These are phyloP conservation scores for Penicillium diatomitis DNA, from an alignment of 495 filamentous ascomycete genomes.

Conservation along the genomic window DNA sequence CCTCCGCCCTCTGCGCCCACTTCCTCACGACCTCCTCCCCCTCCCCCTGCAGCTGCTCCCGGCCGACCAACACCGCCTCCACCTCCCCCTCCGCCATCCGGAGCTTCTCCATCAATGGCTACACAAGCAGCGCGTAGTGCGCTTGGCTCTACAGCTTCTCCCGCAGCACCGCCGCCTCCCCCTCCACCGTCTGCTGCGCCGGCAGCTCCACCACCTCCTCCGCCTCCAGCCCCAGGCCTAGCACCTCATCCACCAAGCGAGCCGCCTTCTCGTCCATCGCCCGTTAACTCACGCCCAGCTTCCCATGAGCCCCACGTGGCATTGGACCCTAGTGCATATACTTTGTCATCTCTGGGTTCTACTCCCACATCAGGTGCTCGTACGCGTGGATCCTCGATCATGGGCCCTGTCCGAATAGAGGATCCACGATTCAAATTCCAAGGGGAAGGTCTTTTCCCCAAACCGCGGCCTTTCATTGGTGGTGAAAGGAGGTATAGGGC, in stretches of 20 bases:
- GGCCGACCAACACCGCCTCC: constrained; percentile 31
- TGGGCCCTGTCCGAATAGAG: constrained; percentile 52
- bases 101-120: constrained; percentile 30
- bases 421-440: constrained; percentile 84
- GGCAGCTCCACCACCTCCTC: constrained; percentile 32
- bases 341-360: constrained; percentile 51
- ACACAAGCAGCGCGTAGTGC: constrained; percentile 34
- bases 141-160: constrained; percentile 11
- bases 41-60: constrained; percentile 33
- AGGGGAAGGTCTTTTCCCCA: constrained; percentile 70
- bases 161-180: constrained; percentile 35
- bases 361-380: constrained; percentile 20
- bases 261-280: constrained; percentile 42
- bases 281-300: constrained; percentile 33
- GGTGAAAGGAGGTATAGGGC: constrained; percentile 72
- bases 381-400: constrained; percentile 22
- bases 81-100: constrained; percentile 32
- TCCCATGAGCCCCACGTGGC: constrained; percentile 44
- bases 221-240: constrained; percentile 35
- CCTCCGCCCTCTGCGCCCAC: constrained; percentile 32
- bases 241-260: constrained; percentile 33
- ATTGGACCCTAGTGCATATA: constrained; percentile 70
- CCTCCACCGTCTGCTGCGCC: constrained; percentile 45
- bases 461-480: constrained; percentile 69
- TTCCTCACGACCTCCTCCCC: constrained; percentile 37